Evolutionary conservation across 306 rosid species (phyloP).

Genomic region (Acmispon strigosus): DNA sequence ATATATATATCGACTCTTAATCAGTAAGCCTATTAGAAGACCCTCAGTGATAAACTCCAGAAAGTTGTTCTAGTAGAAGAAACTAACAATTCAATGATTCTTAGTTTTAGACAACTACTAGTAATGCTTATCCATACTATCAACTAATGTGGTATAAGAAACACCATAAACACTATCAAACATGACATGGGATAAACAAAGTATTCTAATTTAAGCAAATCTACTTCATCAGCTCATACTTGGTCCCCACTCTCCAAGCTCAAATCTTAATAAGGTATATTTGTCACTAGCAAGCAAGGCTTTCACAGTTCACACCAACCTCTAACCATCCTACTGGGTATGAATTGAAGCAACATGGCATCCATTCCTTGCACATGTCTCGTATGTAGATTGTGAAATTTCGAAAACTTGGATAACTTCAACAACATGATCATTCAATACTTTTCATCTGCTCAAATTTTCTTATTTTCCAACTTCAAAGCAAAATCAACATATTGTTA

Average conservation of each 20-base stretch:
- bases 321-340: conserved; percentile 11
- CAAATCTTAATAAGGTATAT: not conserved
- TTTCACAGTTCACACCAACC: not conserved
- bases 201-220: not conserved
- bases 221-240: conserved; percentile 8
- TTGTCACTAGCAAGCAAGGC: not conserved
- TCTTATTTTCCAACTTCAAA: conserved; percentile 25
- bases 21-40: not conserved
- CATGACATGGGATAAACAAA: conserved; percentile 8
- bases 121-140: not conserved
- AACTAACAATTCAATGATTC: not conserved
- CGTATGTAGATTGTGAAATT: not conserved
- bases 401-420: conserved; percentile 3
- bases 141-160: not conserved
- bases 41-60: conserved; percentile 8
- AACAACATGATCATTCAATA: not conserved
- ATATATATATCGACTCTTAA: not conserved
- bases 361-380: not conserved
- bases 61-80: not conserved
- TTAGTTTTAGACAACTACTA: not conserved
- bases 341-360: not conserved
- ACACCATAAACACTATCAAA: not conserved
- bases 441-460: conserved; percentile 16
- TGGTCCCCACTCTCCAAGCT: not conserved
- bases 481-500: not conserved